Evolutionary conservation across 2,329 filamentous ascomycete genomes (phyloP).

Genomic region (Colletotrichum zoysiae): DNA sequence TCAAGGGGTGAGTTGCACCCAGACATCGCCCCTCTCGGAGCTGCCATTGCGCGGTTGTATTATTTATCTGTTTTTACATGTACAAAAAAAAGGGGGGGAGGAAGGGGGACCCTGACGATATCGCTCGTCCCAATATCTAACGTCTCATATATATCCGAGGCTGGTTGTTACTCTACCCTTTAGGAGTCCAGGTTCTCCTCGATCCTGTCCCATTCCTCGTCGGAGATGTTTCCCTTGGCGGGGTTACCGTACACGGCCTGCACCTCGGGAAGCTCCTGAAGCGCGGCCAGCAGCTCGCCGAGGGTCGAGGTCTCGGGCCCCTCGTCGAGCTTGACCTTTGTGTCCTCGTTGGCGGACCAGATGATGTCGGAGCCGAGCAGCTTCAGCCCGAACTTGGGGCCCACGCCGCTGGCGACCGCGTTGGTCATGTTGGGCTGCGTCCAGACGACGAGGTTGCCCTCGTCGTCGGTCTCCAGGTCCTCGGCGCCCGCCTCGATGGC

Average conservation of each 20-base stretch:
- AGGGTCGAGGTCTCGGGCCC: constrained; percentile 68
- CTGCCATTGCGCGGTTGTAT: constrained; percentile 30
- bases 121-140: background rate
- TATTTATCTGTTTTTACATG: constrained; percentile 29
- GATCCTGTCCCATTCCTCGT: constrained; percentile 67
- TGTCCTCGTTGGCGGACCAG: constrained; percentile 87
- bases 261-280: constrained; percentile 79
- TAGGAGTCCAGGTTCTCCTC: constrained; percentile 58
- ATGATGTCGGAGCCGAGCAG: constrained; percentile 84
- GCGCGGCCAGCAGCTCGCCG: constrained; percentile 66
- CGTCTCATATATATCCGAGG: background rate
- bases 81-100: constrained; percentile 18
- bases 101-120: background rate
- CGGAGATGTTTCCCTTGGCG: constrained; percentile 61
- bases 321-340: constrained; percentile 73
- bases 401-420: constrained; percentile 37
- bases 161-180: background rate
- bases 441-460: constrained; percentile 42
- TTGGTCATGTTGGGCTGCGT: constrained; percentile 43
- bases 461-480: constrained; percentile 67
- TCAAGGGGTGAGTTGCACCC: constrained; percentile 3
- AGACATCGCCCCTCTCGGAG: constrained; percentile 32
- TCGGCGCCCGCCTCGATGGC: constrained; percentile 88
- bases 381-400: constrained; percentile 69
- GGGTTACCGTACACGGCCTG: constrained; percentile 85